Percentiles rank a stretch among this genome's conserved stretches.
These are phyloP conservation scores for Ustilago loliicola DNA, from an alignment of 1,284 basidiomycete genomes.

Conservation along the genomic window DNA sequence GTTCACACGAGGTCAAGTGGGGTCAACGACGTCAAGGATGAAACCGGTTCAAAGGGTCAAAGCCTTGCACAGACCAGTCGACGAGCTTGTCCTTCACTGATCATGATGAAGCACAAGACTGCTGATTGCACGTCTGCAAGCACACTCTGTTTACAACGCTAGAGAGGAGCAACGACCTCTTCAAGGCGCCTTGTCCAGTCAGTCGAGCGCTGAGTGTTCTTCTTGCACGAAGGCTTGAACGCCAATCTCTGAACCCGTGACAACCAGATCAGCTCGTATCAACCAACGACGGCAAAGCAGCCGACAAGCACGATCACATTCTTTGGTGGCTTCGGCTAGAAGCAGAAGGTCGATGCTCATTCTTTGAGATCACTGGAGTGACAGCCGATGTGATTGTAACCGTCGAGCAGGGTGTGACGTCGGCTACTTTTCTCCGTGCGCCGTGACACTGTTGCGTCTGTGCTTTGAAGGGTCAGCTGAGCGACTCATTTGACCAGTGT, in stretches of 20 bases:
- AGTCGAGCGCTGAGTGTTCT: background rate
- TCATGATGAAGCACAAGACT: no score
- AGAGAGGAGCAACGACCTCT: background rate
- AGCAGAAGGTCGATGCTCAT: background rate
- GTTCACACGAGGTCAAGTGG: no score
- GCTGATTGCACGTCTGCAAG: no score
- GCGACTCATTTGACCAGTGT: background rate
- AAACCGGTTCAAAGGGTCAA: no score
- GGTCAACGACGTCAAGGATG: no score
- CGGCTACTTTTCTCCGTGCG: slow-evolving; percentile 6
- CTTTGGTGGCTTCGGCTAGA: background rate
- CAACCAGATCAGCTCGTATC: background rate
- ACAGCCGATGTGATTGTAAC: slow-evolving; percentile 1
- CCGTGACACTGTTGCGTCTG: background rate
- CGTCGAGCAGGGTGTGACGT: slow-evolving; percentile 1
- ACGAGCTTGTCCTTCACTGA: background rate
- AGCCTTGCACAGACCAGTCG: no score
- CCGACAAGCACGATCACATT: background rate
- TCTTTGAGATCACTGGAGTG: background rate
- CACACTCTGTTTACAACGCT: no score
- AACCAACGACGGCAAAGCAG: background rate
- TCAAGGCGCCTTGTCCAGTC: background rate
- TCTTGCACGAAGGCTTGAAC: background rate
- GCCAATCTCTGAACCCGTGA: background rate
- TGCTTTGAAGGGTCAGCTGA: background rate